phyloP scores from a whole-genome alignment of 2,329 filamentous ascomycete species.

The Beauveria scarabaeidicola region DNA sequence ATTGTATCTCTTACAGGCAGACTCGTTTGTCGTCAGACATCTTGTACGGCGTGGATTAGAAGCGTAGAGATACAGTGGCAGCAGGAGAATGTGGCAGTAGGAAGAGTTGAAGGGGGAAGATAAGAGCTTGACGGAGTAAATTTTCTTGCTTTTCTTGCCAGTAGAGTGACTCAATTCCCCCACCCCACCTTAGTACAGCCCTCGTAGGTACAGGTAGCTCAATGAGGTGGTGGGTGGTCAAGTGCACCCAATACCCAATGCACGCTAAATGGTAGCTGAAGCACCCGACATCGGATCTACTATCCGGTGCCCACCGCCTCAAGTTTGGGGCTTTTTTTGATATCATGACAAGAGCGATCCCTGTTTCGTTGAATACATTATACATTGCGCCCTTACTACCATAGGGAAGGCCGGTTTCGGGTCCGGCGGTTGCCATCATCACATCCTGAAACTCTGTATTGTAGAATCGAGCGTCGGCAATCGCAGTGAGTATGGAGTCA shows the following conservation, averaged over 20 bases:
- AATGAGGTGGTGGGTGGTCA: neutral
- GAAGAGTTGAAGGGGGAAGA: constrained; percentile 4
- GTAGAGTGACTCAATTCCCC: constrained; percentile 10
- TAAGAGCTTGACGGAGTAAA: neutral
- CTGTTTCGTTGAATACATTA: neutral
- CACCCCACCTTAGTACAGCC: neutral
- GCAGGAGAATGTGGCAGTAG: neutral
- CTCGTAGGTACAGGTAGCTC: neutral
- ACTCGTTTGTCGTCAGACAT: constrained; percentile 11
- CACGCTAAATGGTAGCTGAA: constrained; percentile 8
- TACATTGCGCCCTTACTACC: too few relatives aligned
- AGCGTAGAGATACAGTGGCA: constrained; percentile 5
- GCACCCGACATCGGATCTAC: constrained; percentile 8
- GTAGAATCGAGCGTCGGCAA: too few relatives aligned
- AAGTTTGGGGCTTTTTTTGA: neutral
- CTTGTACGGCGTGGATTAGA: constrained; percentile 6
- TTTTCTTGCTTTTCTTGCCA: neutral
- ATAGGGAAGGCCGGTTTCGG: too few relatives aligned
- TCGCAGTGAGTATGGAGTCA: too few relatives aligned
- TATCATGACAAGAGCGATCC: neutral
- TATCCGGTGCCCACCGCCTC: neutral
- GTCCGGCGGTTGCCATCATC: too few relatives aligned
- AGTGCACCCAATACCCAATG: neutral
- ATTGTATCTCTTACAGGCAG: constrained; percentile 9
- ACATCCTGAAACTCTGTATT: too few relatives aligned